phyloP scores from a whole-genome alignment of 164 flowering plant genomes.

The Liquidambar formosana region DNA sequence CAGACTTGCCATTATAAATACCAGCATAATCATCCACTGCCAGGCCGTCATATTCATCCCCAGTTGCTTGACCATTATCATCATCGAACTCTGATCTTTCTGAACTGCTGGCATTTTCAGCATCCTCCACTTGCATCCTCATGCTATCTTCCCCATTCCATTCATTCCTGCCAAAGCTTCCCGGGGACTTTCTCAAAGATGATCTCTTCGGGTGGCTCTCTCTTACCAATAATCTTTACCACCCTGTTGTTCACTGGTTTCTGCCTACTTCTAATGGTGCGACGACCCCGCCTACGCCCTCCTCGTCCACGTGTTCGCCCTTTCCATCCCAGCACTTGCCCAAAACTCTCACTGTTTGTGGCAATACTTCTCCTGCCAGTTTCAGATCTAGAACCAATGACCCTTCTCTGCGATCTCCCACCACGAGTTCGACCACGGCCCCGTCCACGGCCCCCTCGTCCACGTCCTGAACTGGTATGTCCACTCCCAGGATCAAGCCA shows the following conservation, averaged over 20 bases:
- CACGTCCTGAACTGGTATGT: conserved; percentile 31
- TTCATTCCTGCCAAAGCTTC: conserved; percentile 22
- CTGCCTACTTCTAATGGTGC: conserved; percentile 45
- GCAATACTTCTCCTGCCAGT: conserved; percentile 24
- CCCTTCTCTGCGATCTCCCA: conserved; percentile 50
- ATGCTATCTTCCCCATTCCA: conserved; percentile 39
- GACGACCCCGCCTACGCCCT: conserved; percentile 51
- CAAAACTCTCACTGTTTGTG: conserved; percentile 27
- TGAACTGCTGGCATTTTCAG: conserved; percentile 40
- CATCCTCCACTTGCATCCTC: conserved; percentile 27
- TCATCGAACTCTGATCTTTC: conserved; percentile 51
- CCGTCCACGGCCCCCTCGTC: conserved; percentile 47
- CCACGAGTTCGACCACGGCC: conserved; percentile 47
- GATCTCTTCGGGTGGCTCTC: conserved; percentile 13
- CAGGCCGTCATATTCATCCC: conserved; percentile 48
- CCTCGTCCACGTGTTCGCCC: conserved; percentile 57
- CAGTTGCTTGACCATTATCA: conserved; percentile 48
- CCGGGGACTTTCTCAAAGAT: conserved; percentile 17
- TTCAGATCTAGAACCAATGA: conserved; percentile 33
- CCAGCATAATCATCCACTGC: conserved; percentile 25
- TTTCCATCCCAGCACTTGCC: conserved; percentile 37
- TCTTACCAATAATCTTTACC: conserved; percentile 7
- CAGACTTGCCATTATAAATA: conserved; percentile 27
- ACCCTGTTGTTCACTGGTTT: conserved; percentile 40
- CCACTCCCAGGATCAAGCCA: conserved; percentile 38